Percentiles rank a stretch among this genome's conserved stretches.
Conservation (phyloP, 2,329 filamentous ascomycete species). For the Fusarium hainanense region DNA sequence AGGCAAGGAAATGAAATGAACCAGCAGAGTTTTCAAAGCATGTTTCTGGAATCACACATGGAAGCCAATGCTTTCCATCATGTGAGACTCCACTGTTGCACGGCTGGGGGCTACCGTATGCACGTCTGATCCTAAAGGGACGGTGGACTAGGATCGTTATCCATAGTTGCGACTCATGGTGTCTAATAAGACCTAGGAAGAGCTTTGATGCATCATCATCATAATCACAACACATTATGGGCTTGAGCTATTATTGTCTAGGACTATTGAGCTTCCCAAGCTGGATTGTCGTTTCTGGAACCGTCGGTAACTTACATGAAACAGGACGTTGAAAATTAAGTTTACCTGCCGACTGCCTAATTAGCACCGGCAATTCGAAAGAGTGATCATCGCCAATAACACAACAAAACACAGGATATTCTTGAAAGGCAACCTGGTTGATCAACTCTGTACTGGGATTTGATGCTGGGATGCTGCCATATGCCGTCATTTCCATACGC, state of each 20-base stretch:
- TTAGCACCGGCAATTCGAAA: constrained; percentile 8
- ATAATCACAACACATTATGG: constrained; percentile 4
- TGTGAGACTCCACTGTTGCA: constrained; percentile 30
- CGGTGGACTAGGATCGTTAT: constrained; percentile 1
- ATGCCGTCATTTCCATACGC: constrained; percentile 22
- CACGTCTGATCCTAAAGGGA: constrained; percentile 8
- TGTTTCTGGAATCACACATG: constrained; percentile 35
- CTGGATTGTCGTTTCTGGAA: background rate
- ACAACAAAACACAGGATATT: background rate
- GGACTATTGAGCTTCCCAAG: constrained; percentile 11
- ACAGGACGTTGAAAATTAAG: background rate
- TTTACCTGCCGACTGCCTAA: background rate
- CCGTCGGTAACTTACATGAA: background rate
- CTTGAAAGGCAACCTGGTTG: background rate
- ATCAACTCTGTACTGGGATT: constrained; percentile 1
- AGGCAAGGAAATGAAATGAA: constrained; percentile 25
- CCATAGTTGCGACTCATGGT: constrained; percentile 27
- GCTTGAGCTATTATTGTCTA: constrained; percentile 19
- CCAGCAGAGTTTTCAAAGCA: constrained; percentile 35
- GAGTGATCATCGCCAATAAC: background rate
- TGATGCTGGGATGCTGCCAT: constrained; percentile 13
- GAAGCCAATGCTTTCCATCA: constrained; percentile 31
- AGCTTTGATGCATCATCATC: constrained; percentile 16
- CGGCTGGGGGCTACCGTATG: constrained; percentile 6
- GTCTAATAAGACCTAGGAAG: background rate